Conservation (phyloP, 148 eudicot genomes). For the Fagopyrum tataricum region DNA sequence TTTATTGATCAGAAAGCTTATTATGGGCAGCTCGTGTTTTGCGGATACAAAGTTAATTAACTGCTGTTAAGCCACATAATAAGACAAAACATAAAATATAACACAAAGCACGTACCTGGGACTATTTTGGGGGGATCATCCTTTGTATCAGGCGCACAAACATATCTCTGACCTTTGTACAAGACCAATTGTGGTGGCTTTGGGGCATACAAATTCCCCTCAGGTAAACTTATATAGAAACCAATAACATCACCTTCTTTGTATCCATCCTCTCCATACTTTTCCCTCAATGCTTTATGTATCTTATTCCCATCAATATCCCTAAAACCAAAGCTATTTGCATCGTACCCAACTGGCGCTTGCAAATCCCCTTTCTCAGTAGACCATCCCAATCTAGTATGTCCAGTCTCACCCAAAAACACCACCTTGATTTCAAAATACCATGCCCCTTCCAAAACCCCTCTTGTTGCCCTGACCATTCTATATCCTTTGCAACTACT, state of each 20-base stretch:
- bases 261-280: constrained; percentile 84
- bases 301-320: constrained; percentile 95
- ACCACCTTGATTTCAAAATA: constrained; percentile 76
- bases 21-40: background rate
- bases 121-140: constrained; percentile 74
- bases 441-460: constrained; percentile 83
- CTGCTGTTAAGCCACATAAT: background rate
- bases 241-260: constrained; percentile 92
- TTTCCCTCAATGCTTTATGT: constrained; percentile 91
- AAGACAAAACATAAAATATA: background rate
- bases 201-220: constrained; percentile 58
- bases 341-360: constrained; percentile 94
- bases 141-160: constrained; percentile 51
- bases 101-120: constrained; percentile 51
- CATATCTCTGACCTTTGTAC: constrained; percentile 84
- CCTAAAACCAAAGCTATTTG: constrained; percentile 84
- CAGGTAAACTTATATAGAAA: constrained; percentile 80
- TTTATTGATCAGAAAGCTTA: background rate
- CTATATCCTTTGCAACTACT: constrained; percentile 88
- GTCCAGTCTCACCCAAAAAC: constrained; percentile 80
- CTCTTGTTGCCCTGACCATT: constrained; percentile 96
- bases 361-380: constrained; percentile 96
- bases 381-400: constrained; percentile 88
- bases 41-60: background rate
- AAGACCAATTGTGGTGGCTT: constrained; percentile 55